These are phyloP conservation scores for Monilinia polystroma DNA, from an alignment of 2,329 filamentous ascomycete species.

Conservation along the genomic window DNA sequence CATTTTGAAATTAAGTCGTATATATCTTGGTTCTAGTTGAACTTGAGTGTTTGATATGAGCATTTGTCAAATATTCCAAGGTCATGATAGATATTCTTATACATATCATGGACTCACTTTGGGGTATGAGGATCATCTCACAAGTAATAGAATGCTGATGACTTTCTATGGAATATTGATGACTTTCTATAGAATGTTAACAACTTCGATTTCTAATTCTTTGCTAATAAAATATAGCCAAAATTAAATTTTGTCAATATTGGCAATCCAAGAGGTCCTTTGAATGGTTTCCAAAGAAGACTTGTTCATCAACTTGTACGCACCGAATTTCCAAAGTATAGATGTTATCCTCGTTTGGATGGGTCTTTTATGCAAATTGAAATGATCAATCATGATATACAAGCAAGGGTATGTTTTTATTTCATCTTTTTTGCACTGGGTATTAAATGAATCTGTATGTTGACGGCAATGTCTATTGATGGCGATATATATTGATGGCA, in stretches of 20 bases:
- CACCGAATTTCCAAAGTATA: constrained; percentile 51
- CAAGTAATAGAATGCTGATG: background rate
- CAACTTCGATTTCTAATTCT: background rate
- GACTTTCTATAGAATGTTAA: background rate
- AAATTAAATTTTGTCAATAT: constrained; percentile 48
- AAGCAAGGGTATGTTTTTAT: constrained; percentile 32
- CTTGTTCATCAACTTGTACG: constrained; percentile 66
- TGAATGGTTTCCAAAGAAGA: constrained; percentile 62
- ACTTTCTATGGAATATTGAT: background rate
- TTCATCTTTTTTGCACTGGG: background rate
- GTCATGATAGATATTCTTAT: background rate
- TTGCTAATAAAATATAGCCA: constrained; percentile 25
- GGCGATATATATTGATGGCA: too few species aligned
- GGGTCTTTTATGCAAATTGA: constrained; percentile 39
- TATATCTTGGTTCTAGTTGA: background rate
- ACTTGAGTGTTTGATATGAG: background rate
- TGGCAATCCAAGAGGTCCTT: constrained; percentile 41
- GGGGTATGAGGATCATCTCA: background rate
- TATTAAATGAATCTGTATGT: background rate
- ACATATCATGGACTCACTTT: background rate
- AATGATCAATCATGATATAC: constrained; percentile 31
- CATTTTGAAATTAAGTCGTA: background rate
- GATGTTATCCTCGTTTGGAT: constrained; percentile 33
- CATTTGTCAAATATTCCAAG: background rate
- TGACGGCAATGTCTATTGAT: background rate